Conservation (phyloP, 441 rosid species). For the Croton laevigatus region DNA sequence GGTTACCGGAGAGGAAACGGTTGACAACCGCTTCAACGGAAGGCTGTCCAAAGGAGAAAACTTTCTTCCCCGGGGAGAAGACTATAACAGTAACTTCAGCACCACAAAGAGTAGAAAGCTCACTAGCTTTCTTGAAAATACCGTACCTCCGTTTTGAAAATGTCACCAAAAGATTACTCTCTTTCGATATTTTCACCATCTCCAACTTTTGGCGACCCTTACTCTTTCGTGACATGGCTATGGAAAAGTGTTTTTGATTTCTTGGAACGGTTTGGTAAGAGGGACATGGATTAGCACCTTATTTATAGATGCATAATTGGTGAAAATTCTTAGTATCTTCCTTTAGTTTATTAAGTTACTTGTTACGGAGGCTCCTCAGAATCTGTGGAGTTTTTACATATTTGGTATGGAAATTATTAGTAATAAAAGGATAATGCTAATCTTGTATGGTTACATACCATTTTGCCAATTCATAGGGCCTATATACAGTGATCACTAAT, state of each 20-base stretch:
- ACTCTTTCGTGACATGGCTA: conserved; percentile 38
- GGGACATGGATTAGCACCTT: background rate
- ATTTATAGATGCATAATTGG: background rate
- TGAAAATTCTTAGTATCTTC: background rate
- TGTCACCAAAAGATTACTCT: conserved; percentile 45
- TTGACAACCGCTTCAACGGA: conserved; percentile 33
- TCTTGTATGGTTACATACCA: background rate
- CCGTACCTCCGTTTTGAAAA: conserved; percentile 52
- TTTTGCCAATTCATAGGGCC: background rate
- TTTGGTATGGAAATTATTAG: conserved; percentile 14
- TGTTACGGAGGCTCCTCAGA: conserved; percentile 19
- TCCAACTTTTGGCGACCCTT: conserved; percentile 42
- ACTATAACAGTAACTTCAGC: conserved; percentile 37
- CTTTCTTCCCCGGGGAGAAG: conserved; percentile 41
- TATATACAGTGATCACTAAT: background rate
- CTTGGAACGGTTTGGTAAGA: background rate
- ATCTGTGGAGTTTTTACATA: conserved; percentile 11
- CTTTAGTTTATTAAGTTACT: conserved; percentile 23
- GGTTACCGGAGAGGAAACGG: conserved; percentile 28
- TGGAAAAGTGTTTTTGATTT: background rate
- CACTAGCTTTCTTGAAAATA: conserved; percentile 54
- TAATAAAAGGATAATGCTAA: background rate
- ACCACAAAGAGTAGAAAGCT: conserved; percentile 47
- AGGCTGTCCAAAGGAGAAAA: conserved; percentile 53
- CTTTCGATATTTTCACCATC: conserved; percentile 35